phyloP scores from a whole-genome alignment of 1,284 basidiomycete species.

The Thecaphora frezii region DNA sequence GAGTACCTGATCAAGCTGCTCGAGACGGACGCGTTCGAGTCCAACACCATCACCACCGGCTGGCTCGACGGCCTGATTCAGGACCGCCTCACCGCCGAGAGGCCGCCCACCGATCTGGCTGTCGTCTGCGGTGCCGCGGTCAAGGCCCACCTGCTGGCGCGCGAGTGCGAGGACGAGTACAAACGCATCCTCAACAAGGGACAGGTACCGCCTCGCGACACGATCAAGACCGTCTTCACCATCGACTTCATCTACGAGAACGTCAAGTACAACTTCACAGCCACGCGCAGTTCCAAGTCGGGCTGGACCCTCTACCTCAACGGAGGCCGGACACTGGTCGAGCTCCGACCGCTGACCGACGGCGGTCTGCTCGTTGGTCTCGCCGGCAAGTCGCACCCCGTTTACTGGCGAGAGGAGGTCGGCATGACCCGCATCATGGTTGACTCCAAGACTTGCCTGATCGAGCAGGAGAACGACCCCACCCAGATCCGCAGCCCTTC shows the following conservation, averaged over 20 bases:
- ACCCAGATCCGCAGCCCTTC: slow-evolving; percentile 94
- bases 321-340: slow-evolving; percentile 67
- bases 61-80: slow-evolving; percentile 98
- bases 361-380: slow-evolving; percentile 90
- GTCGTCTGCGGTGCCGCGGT: slow-evolving; percentile 93
- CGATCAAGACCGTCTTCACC: slow-evolving; percentile 93
- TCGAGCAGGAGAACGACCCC: slow-evolving; percentile 99
- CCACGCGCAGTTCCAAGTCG: slow-evolving; percentile 82
- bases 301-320: slow-evolving; percentile 95
- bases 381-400: slow-evolving; percentile 91
- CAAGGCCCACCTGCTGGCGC: slow-evolving; percentile 87
- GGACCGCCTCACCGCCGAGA: slow-evolving; percentile 90
- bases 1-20: slow-evolving; percentile 92
- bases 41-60: slow-evolving; percentile 96
- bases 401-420: slow-evolving; percentile 98
- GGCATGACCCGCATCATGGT: slow-evolving; percentile 78
- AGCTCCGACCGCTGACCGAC: slow-evolving; percentile 77
- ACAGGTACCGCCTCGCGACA: slow-evolving; percentile 91
- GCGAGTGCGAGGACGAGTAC: slow-evolving; percentile 89
- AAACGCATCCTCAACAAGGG: slow-evolving; percentile 95
- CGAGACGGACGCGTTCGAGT: slow-evolving; percentile 92
- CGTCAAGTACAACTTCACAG: slow-evolving; percentile 91
- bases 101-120: slow-evolving; percentile 86
- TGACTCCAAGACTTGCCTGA: slow-evolving; percentile 90
- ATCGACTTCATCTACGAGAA: slow-evolving; percentile 95